phyloP scores from a whole-genome alignment of 2,329 filamentous ascomycete genomes.

The Leptoxyphium fumago region DNA sequence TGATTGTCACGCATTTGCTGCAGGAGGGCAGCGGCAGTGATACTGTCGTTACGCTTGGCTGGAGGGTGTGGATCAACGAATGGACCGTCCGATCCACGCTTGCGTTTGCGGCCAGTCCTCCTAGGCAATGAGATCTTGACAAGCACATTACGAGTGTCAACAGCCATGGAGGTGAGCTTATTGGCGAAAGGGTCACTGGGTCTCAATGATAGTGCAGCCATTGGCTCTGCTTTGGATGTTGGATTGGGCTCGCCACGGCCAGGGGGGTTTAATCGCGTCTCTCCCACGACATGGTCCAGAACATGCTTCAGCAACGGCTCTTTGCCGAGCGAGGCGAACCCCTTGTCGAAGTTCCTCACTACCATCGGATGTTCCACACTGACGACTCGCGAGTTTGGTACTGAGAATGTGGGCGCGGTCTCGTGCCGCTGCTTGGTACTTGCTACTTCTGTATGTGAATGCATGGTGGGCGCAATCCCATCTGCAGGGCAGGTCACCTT shows the following conservation, averaged over 20 bases:
- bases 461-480: too few species aligned
- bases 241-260: slow-evolving; percentile 28
- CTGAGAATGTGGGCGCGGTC: slow-evolving; percentile 29
- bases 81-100: slow-evolving; percentile 56
- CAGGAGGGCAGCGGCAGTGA: slow-evolving; percentile 16
- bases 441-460: too few species aligned
- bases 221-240: slow-evolving; percentile 30
- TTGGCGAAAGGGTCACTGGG: slow-evolving; percentile 67
- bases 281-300: slow-evolving; percentile 18
- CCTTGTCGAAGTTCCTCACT: slow-evolving; percentile 49
- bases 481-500: too few species aligned
- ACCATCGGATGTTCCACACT: slow-evolving; percentile 54
- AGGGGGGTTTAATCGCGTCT: slow-evolving; percentile 11
- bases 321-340: slow-evolving; percentile 47
- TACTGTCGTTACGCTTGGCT: slow-evolving; percentile 1
- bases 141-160: slow-evolving; percentile 66
- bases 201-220: slow-evolving; percentile 57
- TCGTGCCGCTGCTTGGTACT: too few species aligned
- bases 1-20: slow-evolving; percentile 16
- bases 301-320: slow-evolving; percentile 38
- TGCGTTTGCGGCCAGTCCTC: slow-evolving; percentile 72
- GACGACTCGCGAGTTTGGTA: slow-evolving; percentile 40
- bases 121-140: slow-evolving; percentile 78
- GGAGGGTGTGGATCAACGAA: slow-evolving; percentile 6
- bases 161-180: slow-evolving; percentile 62